Conservation (phyloP, 169 alveolate genomes). For the Cryptosporidium viatorum region DNA sequence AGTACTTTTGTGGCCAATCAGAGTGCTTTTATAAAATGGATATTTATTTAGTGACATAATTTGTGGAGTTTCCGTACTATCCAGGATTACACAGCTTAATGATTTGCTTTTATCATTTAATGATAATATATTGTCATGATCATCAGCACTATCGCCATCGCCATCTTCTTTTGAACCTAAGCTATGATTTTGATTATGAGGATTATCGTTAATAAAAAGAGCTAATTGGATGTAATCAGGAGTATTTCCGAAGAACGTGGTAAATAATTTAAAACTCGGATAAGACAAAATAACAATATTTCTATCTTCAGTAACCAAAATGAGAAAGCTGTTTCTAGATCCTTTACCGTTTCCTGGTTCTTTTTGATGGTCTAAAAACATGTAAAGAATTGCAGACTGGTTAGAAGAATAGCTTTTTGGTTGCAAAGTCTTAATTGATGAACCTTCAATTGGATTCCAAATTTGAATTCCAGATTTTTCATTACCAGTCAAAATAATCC, state of each 20-base stretch:
- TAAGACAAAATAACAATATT: conserved; percentile 38
- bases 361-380: conserved; percentile 16
- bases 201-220: conserved; percentile 4
- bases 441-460: conserved; percentile 48
- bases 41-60: conserved; percentile 32
- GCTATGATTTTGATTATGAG: neutral
- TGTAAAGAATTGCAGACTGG: conserved; percentile 43
- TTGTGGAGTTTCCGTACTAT: conserved; percentile 68
- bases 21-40: conserved; percentile 32
- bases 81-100: conserved; percentile 29
- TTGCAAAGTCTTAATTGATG: neutral
- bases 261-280: conserved; percentile 29
- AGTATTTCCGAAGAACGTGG: conserved; percentile 53
- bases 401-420: conserved; percentile 10
- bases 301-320: conserved; percentile 55
- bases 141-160: neutral
- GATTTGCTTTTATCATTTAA: neutral
- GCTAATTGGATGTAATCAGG: conserved; percentile 58
- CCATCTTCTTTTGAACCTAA: neutral
- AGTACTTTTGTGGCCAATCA: conserved; percentile 52
- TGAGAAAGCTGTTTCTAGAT: neutral
- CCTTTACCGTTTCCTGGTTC: neutral
- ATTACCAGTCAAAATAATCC: conserved; percentile 52
- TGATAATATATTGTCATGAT: neutral
- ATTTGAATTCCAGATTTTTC: conserved; percentile 59